phyloP scores from a whole-genome alignment of 1,284 basidiomycete genomes.

The Prillingera fragicola region DNA sequence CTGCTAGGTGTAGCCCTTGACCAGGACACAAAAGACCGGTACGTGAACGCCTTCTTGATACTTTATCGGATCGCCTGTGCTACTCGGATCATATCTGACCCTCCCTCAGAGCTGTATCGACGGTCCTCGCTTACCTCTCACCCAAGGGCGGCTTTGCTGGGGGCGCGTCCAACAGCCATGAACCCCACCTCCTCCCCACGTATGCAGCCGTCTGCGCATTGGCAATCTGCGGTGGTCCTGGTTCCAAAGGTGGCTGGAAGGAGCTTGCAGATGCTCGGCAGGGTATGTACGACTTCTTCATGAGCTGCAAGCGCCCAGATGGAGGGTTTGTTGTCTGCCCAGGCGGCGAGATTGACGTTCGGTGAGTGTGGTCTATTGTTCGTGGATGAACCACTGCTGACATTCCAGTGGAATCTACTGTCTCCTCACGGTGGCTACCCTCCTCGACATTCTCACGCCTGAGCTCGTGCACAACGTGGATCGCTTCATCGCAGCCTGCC shows the following conservation, averaged over 20 bases:
- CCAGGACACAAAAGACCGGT: slow-evolving; percentile 66
- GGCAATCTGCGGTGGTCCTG: slow-evolving; percentile 65
- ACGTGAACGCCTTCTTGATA: slow-evolving; percentile 24
- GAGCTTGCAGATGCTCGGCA: slow-evolving; percentile 62
- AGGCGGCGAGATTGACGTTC: slow-evolving; percentile 87
- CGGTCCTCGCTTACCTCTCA: slow-evolving; percentile 69
- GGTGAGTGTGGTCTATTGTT: slow-evolving; percentile 52
- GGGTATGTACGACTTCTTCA: slow-evolving; percentile 80
- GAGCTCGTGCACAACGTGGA: slow-evolving; percentile 61
- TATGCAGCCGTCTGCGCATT: slow-evolving; percentile 83
- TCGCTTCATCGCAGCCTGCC: slow-evolving; percentile 58
- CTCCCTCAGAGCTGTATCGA: slow-evolving; percentile 43
- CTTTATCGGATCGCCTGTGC: background rate
- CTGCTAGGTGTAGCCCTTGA: slow-evolving; percentile 71
- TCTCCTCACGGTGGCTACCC: slow-evolving; percentile 61
- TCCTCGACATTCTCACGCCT: slow-evolving; percentile 79
- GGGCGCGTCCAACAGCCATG: slow-evolving; percentile 68
- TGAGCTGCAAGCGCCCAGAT: slow-evolving; percentile 87
- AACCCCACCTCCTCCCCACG: slow-evolving; percentile 80
- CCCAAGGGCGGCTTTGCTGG: slow-evolving; percentile 84
- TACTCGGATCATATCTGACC: slow-evolving; percentile 3
- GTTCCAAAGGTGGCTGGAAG: slow-evolving; percentile 68
- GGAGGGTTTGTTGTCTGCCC: slow-evolving; percentile 88
- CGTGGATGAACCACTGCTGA: slow-evolving; percentile 29
- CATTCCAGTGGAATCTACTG: slow-evolving; percentile 65